Conservation (phyloP, 164 flowering plant genomes). For the Piper betle region DNA sequence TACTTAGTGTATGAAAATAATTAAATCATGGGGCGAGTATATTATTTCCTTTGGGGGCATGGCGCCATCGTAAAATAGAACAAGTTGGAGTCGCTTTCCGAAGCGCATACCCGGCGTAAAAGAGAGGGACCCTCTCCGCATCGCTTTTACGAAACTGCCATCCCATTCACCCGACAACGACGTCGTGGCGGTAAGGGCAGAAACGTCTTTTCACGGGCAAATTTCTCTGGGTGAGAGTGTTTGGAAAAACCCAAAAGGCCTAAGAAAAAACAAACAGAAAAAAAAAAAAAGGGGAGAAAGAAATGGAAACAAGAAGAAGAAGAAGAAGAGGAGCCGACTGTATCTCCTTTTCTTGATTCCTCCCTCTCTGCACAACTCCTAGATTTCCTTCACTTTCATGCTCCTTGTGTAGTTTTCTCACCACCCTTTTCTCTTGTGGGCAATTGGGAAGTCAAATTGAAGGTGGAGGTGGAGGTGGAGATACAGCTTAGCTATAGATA, state of each 20-base stretch:
- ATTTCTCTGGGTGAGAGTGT: slow-evolving; percentile 1
- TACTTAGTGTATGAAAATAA: too few species aligned
- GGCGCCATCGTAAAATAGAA: background rate
- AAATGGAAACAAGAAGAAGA: too few species aligned
- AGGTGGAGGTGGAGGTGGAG: slow-evolving; percentile 17
- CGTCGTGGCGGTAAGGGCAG: background rate
- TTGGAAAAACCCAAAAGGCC: slow-evolving; percentile 5
- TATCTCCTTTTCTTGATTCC: slow-evolving; percentile 8
- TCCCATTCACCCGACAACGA: background rate
- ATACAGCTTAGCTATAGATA: slow-evolving; percentile 9
- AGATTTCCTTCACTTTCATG: background rate
- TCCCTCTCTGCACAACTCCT: slow-evolving; percentile 13
- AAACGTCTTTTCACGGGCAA: background rate
- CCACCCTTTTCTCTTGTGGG: slow-evolving; percentile 28
- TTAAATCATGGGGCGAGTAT: too few species aligned
- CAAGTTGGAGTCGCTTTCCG: background rate
- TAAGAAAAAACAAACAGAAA: slow-evolving; percentile 6
- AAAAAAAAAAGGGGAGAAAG: too few species aligned
- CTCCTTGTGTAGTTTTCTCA: slow-evolving; percentile 7
- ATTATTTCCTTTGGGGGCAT: background rate
- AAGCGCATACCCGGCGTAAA: too few species aligned
- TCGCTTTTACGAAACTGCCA: background rate
- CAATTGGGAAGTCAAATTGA: slow-evolving; percentile 21
- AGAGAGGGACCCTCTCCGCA: too few species aligned
- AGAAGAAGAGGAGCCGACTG: slow-evolving; percentile 35